Percentiles rank a stretch among this genome's conserved stretches.
These are phyloP conservation scores for Syzygium jambos DNA, from an alignment of 345 rosid species.

Conservation along the genomic window DNA sequence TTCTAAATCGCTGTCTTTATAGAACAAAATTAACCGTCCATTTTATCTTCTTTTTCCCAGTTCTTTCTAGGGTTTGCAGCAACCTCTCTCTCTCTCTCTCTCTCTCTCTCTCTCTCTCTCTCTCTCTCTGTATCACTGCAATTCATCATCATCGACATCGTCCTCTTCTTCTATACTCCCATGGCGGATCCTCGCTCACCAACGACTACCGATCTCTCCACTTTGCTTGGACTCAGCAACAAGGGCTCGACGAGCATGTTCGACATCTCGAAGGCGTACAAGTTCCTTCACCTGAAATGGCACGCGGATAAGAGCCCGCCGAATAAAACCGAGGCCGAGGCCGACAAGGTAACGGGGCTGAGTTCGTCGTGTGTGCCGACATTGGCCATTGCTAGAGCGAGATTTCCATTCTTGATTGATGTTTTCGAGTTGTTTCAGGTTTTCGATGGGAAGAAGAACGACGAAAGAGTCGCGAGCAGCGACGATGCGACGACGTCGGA, in stretches of 20 bases:
- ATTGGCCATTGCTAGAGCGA: neutral
- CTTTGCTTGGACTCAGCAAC: neutral
- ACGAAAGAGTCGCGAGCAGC: slow-evolving; percentile 12
- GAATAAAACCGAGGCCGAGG: slow-evolving; percentile 20
- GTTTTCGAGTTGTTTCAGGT: neutral
- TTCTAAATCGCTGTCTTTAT: neutral
- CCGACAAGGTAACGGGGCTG: slow-evolving; percentile 4
- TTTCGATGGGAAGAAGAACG: neutral
- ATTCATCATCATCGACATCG: neutral
- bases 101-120: neutral
- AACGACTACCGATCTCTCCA: slow-evolving; percentile 1
- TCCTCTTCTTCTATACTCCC: neutral
- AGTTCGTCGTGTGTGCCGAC: neutral
- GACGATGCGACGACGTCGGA: slow-evolving; percentile 15
- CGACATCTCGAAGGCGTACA: slow-evolving; percentile 48
- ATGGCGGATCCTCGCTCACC: slow-evolving; percentile 9
- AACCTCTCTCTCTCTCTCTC: neutral
- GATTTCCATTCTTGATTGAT: neutral
- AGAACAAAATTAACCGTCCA: neutral
- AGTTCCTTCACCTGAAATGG: slow-evolving; percentile 45
- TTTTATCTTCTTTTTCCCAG: neutral
- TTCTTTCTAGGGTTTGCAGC: neutral
- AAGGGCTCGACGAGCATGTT: neutral
- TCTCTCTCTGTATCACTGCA: neutral
- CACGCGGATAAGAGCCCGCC: slow-evolving; percentile 18